Percentiles rank a stretch among this genome's conserved stretches.
These are phyloP conservation scores for Entomophthora muscae DNA, from an alignment of 371 early-diverging fungal species.

Conservation along the genomic window DNA sequence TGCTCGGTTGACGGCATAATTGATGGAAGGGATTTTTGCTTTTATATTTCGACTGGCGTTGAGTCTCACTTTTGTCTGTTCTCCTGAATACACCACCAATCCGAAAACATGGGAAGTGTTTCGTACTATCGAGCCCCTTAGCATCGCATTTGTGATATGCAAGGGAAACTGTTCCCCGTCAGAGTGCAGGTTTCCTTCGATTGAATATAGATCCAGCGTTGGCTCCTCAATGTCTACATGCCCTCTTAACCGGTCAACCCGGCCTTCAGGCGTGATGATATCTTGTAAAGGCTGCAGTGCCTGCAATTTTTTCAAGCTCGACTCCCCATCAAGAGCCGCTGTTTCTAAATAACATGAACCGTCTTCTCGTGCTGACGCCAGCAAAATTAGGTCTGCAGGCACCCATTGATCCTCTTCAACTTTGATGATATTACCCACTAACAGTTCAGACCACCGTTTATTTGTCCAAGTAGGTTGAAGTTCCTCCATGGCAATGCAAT, in stretches of 20 bases:
- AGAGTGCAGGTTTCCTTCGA: slow-evolving; percentile 45
- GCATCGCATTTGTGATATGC: slow-evolving; percentile 42
- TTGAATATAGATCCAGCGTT: slow-evolving; percentile 39
- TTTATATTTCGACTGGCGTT: slow-evolving; percentile 50
- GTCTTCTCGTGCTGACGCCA: slow-evolving; percentile 55
- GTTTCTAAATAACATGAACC: slow-evolving; percentile 81
- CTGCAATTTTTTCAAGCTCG: slow-evolving; percentile 34
- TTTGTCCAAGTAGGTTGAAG: neutral
- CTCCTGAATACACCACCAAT: slow-evolving; percentile 65
- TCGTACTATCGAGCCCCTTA: slow-evolving; percentile 57
- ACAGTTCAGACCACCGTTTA: slow-evolving; percentile 17
- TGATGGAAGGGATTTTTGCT: slow-evolving; percentile 44
- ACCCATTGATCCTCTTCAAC: slow-evolving; percentile 68
- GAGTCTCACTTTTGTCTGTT: slow-evolving; percentile 58
- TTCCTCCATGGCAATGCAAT: neutral
- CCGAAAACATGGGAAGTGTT: slow-evolving; percentile 62
- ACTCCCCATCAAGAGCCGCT: slow-evolving; percentile 91
- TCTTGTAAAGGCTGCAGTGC: slow-evolving; percentile 10
- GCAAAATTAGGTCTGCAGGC: slow-evolving; percentile 78
- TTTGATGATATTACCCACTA: slow-evolving; percentile 81
- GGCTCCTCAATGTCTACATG: slow-evolving; percentile 36
- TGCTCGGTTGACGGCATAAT: slow-evolving; percentile 37
- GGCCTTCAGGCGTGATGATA: slow-evolving; percentile 66
- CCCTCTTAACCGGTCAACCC: slow-evolving; percentile 13
- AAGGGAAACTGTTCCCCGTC: slow-evolving; percentile 48